A percentile compares a stretch with the other conserved stretches of the same genome.
These are phyloP conservation scores for Yarrowia porcina DNA, from an alignment of 805 yeast genomes.

Conservation along the genomic window DNA sequence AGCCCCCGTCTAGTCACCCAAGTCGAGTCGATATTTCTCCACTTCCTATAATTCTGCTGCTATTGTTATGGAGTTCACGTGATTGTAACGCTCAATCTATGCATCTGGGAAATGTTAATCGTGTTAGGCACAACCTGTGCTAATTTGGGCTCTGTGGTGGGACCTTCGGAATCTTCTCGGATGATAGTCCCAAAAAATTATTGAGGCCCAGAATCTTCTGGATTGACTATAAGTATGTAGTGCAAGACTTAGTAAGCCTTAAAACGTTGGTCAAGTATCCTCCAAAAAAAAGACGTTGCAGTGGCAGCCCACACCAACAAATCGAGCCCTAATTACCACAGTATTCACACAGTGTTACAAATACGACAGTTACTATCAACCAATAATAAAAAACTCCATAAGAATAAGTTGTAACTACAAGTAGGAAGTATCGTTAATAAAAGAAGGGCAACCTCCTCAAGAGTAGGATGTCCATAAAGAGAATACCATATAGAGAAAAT, in stretches of 20 bases:
- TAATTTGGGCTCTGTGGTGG: not conserved
- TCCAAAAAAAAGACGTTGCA: too few relatives aligned
- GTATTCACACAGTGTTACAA: not conserved
- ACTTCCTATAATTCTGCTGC: not conserved
- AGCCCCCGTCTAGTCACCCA: not conserved
- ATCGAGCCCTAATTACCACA: not conserved
- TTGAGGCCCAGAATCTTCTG: not conserved
- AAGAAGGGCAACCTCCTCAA: too few relatives aligned
- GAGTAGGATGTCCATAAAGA: too few relatives aligned
- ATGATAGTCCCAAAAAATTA: not conserved
- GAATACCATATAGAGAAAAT: too few relatives aligned
- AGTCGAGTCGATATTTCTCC: not conserved
- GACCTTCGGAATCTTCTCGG: not conserved
- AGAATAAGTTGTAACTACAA: too few relatives aligned
- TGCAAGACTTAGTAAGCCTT: too few relatives aligned
- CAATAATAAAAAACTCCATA: too few relatives aligned
- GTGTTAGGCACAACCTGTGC: not conserved
- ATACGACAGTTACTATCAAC: not conserved
- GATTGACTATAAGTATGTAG: too few relatives aligned
- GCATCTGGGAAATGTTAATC: not conserved
- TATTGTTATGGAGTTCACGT: not conserved
- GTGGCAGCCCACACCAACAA: too few relatives aligned
- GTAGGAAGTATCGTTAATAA: too few relatives aligned
- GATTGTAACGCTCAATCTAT: conserved; percentile 14
- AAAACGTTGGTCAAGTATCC: too few relatives aligned